Evolutionary conservation across 2,329 filamentous ascomycete species (phyloP).

Genomic region (Venturia nashicola): DNA sequence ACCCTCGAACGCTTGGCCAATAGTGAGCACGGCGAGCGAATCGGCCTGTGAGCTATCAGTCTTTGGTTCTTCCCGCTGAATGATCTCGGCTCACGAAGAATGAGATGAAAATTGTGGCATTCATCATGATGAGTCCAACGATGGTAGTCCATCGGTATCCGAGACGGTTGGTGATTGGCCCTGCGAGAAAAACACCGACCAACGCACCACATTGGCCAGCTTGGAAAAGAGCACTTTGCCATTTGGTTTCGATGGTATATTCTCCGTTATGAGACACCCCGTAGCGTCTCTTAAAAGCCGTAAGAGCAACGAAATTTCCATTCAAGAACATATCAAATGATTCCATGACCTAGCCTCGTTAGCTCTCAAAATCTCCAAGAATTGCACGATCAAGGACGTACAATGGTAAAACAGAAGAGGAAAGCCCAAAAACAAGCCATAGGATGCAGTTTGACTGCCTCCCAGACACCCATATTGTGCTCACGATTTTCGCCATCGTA

Average conservation of each 20-base stretch:
- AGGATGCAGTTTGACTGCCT: constrained; percentile 73
- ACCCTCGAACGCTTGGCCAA: constrained; percentile 46
- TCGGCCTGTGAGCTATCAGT: constrained; percentile 17
- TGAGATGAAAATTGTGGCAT: constrained; percentile 34
- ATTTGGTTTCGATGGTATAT: constrained; percentile 31
- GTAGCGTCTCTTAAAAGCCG: constrained; percentile 34
- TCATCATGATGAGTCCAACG: constrained; percentile 28
- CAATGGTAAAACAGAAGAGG: constrained; percentile 50
- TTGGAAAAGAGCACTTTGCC: constrained; percentile 36
- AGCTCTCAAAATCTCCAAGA: constrained; percentile 12
- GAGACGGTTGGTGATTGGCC: constrained; percentile 31
- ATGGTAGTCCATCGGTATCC: constrained; percentile 36
- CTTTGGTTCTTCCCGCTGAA: neutral
- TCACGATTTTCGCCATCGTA: constrained; percentile 44
- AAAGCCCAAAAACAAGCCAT: constrained; percentile 78
- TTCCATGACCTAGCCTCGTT: constrained; percentile 45
- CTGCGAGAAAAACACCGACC: constrained; percentile 34
- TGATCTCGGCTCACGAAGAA: constrained; percentile 29
- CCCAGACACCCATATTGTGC: constrained; percentile 43
- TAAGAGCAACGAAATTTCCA: constrained; percentile 59
- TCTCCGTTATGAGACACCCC: constrained; percentile 27
- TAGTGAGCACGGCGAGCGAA: constrained; percentile 35
- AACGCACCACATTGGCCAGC: constrained; percentile 35
- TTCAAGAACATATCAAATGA: constrained; percentile 67
- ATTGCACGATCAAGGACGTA: constrained; percentile 21